These are phyloP conservation scores for Leccinum fibrillosum DNA, from an alignment of 768 basidiomycete genomes.

Conservation along the genomic window DNA sequence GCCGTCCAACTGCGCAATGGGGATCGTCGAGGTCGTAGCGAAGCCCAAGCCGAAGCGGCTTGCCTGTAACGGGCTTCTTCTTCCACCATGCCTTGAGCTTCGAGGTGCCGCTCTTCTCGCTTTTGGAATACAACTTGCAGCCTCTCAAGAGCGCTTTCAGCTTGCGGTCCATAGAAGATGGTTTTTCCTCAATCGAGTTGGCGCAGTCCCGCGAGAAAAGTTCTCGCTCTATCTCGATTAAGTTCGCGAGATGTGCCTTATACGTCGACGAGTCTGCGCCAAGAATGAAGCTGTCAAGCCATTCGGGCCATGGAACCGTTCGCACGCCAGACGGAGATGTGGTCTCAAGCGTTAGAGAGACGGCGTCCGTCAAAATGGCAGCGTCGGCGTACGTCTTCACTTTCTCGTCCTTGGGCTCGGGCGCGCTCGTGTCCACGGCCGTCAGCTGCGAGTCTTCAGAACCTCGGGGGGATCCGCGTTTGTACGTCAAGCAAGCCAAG, in stretches of 20 bases:
- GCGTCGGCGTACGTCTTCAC: conserved; percentile 16
- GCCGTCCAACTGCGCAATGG: conserved; percentile 37
- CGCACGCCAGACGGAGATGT: conserved; percentile 25
- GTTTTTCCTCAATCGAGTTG: conserved; percentile 22
- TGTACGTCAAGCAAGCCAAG: conserved; percentile 19
- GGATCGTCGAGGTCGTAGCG: conserved; percentile 40
- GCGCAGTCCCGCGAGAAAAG: conserved; percentile 25
- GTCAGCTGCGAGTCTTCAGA: conserved; percentile 68
- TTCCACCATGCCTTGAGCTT: conserved; percentile 64
- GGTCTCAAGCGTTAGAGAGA: conserved; percentile 15
- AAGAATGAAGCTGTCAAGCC: conserved; percentile 38
- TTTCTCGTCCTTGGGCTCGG: conserved; percentile 13
- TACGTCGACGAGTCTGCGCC: conserved; percentile 36
- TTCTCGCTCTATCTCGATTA: conserved; percentile 36
- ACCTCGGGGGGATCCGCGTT: conserved; percentile 45
- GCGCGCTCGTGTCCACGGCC: conserved; percentile 34
- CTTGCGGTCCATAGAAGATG: conserved; percentile 32
- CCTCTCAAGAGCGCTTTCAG: conserved; percentile 43
- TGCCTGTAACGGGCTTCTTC: conserved; percentile 48
- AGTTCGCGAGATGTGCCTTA: conserved; percentile 32
- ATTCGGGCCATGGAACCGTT: conserved; percentile 37
- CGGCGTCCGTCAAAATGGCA: conserved; percentile 18
- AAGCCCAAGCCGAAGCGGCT: conserved; percentile 36
- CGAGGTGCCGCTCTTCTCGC: conserved; percentile 38
- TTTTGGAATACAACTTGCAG: conserved; percentile 35